These are phyloP conservation scores for Russula earlei DNA, from an alignment of 768 basidiomycete genomes.

Conservation along the genomic window DNA sequence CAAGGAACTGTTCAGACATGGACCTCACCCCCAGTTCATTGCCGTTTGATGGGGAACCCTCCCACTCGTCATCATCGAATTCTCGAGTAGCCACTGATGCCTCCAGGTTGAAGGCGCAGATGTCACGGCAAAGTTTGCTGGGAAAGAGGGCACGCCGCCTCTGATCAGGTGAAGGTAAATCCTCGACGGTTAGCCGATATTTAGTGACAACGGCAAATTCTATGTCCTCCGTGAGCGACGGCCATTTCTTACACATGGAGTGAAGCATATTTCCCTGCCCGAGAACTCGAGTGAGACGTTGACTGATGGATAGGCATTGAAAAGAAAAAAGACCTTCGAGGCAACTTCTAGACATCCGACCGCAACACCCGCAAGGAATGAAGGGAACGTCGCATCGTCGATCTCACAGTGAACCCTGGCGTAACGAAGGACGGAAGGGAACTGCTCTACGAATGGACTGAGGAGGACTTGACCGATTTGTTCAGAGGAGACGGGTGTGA, in stretches of 20 bases:
- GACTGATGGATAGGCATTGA: neutral
- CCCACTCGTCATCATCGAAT: neutral
- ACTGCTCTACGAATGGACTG: conserved; percentile 62
- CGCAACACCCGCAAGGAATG: conserved; percentile 51
- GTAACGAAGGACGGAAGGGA: conserved; percentile 38
- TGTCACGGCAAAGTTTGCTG: conserved; percentile 47
- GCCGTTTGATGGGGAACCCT: conserved; percentile 2
- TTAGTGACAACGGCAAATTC: conserved; percentile 38
- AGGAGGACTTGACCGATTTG: conserved; percentile 56
- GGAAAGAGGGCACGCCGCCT: conserved; percentile 35
- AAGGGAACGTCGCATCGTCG: conserved; percentile 35
- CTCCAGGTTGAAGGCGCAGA: neutral
- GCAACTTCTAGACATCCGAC: conserved; percentile 50
- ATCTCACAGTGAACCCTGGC: conserved; percentile 33
- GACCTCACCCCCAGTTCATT: neutral
- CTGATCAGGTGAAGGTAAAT: conserved; percentile 45
- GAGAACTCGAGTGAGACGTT: conserved; percentile 16
- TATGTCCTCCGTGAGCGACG: conserved; percentile 35
- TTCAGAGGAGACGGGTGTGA: conserved; percentile 45
- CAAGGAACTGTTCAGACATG: conserved; percentile 3
- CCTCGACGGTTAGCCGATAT: conserved; percentile 44
- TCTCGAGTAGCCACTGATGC: neutral
- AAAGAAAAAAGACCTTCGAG: conserved; percentile 32
- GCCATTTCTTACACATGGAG: conserved; percentile 42
- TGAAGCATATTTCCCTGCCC: conserved; percentile 56